Evolutionary conservation across 192 early-diverging fungal genomes (phyloP), one percentile per base, ranked within the genome.

Genomic region (Coemansia sp.): DNA sequence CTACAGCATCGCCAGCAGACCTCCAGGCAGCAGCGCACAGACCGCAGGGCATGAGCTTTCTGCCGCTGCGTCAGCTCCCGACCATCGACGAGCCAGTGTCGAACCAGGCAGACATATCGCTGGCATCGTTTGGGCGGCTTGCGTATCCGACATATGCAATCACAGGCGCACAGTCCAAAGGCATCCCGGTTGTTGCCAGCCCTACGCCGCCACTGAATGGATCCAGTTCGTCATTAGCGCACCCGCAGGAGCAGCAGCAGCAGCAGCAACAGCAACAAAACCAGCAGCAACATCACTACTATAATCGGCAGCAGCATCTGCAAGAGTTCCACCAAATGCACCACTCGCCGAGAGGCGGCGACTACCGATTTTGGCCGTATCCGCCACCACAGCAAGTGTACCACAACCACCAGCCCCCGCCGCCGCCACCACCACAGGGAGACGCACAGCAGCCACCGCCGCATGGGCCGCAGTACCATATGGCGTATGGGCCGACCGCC

Each of bases 291-390:
- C 38, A 40, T 14, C 41, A 48, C 45, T 48, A 60, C 31, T 38
- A 44, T 3, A 58, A 45, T 13, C 27, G 54, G 25, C 50, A 57
- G 58, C 54, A 37, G 34, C 70, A 27, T 41, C 10, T 31, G 3
- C 50, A 61, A 17, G 47, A 50, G 30, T 50, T 50, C 15, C 59
- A 40, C 50, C 69, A 65, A n/a, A 50, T 50, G 14, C 69, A 65
- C 31, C 62, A 65, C 34, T 31, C 34, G 28, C 54, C 69, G 41
- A 37, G 37, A 29, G 64, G 62, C 14, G 55, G 45, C 1, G 75
- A 72, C 55, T 54, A 64, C 58, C 75, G 75, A 38, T 78, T 58
- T 59, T 72, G 69, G 75, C 75, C 75, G 37, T 78, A 78, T 60
- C 75, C 75, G 53, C 63, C 44, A 50, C 69, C 64, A 25, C 68